Base-by-base conservation (phyloP, 208 protist species). In the Phytomonas francai region DNA sequence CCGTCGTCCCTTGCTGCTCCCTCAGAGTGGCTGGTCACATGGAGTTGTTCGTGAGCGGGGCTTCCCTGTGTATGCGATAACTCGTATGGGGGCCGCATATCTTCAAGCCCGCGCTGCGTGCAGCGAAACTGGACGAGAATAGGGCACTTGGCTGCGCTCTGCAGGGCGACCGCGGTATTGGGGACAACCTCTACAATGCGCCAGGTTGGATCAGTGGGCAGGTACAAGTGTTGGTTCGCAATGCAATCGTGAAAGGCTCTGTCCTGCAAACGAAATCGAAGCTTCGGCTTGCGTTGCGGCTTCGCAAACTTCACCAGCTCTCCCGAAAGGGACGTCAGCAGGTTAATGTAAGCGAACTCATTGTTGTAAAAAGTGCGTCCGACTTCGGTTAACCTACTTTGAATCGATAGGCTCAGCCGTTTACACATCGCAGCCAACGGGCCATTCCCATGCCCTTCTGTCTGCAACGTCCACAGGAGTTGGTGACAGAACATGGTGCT, bases 91-190 rank as follows among this genome's bases (percentile, higher is more conserved):
- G 64, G 56, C 29, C 75, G 72, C 32, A 59, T 80, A 67, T 91
- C 85, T 51, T 85, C 80, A 27, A 36, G 5, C 9, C 64, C 66
- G 42, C 87, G 74, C 39, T 65, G 67, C 22, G 87, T 77, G 71
- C 90, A 89, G 22, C 84, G 64, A 78, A 97, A 97, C 72, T 91
- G 81, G 19, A 97, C 84, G 28, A 97, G 72, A 54, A 97, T 97
- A 3, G 93, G 93, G 68, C 88, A 93, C 76, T 97, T 97, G 58
- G 89, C 90, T 16, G 90, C 91, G 49, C 80, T 89, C 76, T 96
- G 91, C 87, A 97, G 90, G 6, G 89, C 86, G 22, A 78, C 78
- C n/a, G 85, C 85, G 3, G 82, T 91, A 58, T 91, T 59, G 14
- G 84, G 74, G 64, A 92, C 84, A 33, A 97, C 82, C 30, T 73